phyloP scores from a whole-genome alignment of 495 filamentous ascomycete species.

The Penicillium silybi region DNA sequence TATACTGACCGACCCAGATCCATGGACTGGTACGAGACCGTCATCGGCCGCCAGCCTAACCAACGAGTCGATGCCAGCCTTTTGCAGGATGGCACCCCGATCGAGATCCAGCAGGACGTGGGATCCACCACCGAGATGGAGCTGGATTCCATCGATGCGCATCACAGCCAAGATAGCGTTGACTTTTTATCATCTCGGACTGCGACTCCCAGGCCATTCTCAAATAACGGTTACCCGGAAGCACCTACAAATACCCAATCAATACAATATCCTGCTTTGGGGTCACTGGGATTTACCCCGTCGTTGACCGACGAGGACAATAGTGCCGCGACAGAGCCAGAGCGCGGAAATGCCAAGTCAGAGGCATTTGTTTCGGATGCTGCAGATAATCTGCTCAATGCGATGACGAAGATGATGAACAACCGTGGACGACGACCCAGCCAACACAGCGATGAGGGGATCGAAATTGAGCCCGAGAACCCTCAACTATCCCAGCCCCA shows the following conservation, averaged over 20 bases:
- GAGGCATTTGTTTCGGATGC: conserved; percentile 29
- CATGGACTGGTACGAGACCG: conserved; percentile 38
- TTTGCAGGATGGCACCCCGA: conserved; percentile 8
- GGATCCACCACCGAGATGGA: conserved; percentile 14
- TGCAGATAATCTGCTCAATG: conserved; percentile 33
- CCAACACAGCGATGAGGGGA: conserved; percentile 26
- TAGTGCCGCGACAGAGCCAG: not conserved
- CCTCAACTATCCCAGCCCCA: conserved; percentile 26
- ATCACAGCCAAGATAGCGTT: not conserved
- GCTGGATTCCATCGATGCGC: not conserved
- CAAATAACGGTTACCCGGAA: not conserved
- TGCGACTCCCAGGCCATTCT: conserved; percentile 2
- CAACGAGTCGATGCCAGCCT: conserved; percentile 4
- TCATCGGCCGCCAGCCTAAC: conserved; percentile 4
- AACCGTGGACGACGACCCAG: conserved; percentile 22
- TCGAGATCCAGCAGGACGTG: conserved; percentile 10
- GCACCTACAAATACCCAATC: not conserved
- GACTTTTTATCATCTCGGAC: conserved; percentile 5
- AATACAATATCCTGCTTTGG: conserved; percentile 5
- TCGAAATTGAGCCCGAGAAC: conserved; percentile 19
- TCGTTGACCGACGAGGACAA: not conserved
- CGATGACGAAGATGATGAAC: conserved; percentile 38
- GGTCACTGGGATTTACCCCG: not conserved
- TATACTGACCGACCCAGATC: conserved; percentile 26
- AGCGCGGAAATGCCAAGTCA: conserved; percentile 12